phyloP scores from a whole-genome alignment of 2,329 filamentous ascomycete genomes.

The Aureobasidium sp. region DNA sequence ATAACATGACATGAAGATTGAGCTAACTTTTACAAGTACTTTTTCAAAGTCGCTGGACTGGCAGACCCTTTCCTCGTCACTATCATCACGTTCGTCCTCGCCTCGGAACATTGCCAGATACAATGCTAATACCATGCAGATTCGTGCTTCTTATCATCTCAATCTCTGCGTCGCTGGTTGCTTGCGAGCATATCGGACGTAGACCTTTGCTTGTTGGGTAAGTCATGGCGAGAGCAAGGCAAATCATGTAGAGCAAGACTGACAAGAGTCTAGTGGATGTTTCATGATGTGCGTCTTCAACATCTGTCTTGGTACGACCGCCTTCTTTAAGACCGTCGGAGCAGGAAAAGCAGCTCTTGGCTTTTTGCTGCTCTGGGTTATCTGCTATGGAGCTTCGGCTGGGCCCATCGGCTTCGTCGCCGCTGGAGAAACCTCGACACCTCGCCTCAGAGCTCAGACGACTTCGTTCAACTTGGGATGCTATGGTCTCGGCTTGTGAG shows the following conservation, averaged over 20 bases:
- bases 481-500: constrained; percentile 18
- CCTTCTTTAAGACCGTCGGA: constrained; percentile 13
- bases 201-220: constrained; percentile 18
- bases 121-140: background rate
- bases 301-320: constrained; percentile 16
- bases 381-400: constrained; percentile 19
- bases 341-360: constrained; percentile 18
- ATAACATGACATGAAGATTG: background rate
- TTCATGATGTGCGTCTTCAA: constrained; percentile 20
- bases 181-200: constrained; percentile 18
- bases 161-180: constrained; percentile 18
- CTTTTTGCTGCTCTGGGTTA: constrained; percentile 19
- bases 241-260: background rate
- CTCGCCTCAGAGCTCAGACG: constrained; percentile 18
- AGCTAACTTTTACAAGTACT: constrained; percentile 15
- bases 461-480: constrained; percentile 4
- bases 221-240: background rate
- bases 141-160: constrained; percentile 31
- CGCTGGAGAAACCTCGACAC: constrained; percentile 17
- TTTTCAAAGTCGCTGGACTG: constrained; percentile 19
- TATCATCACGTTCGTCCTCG: constrained; percentile 29
- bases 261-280: constrained; percentile 10
- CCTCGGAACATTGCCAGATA: no score
- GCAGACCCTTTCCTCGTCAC: constrained; percentile 19
- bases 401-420: constrained; percentile 19